Conservation (phyloP, 495 filamentous ascomycete species). For the Trichoderma virens region DNA sequence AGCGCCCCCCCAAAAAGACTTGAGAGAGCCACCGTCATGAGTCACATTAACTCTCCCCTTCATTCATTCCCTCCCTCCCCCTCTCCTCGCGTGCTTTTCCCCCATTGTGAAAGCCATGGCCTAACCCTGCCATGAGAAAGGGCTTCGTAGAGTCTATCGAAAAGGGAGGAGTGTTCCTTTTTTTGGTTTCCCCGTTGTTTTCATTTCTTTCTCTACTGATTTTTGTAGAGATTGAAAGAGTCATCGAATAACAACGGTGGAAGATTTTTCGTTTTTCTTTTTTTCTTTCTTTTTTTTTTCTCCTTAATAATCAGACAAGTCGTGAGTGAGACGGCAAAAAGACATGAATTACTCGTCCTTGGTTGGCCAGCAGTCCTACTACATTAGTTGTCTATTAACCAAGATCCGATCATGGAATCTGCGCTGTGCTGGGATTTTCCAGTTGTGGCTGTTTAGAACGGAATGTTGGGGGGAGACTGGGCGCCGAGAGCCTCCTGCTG, state of each 20-base stretch:
- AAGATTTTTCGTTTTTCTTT: conserved; percentile 16
- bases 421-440: neutral
- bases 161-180: conserved; percentile 11
- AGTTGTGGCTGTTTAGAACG: conserved; percentile 37
- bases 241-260: neutral
- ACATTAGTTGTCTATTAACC: neutral
- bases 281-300: conserved; percentile 15
- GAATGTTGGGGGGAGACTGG: conserved; percentile 41
- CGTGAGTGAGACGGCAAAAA: neutral
- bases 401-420: neutral
- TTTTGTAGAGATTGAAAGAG: too few relatives aligned
- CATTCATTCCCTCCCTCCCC: neutral
- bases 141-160: conserved; percentile 20
- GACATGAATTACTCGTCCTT: neutral
- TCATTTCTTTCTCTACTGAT: neutral
- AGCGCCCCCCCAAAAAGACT: neutral
- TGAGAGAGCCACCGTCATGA: conserved; percentile 2
- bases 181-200: neutral
- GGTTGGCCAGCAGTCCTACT: neutral
- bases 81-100: too few relatives aligned
- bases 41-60: neutral
- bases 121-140: neutral
- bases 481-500: conserved; percentile 60
- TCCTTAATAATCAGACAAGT: neutral
- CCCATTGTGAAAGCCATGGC: neutral